Evolutionary conservation across 805 yeast genomes (phyloP), one percentile per base, ranked within the genome.

Genomic region (Wickerhamiella kazuoi): DNA sequence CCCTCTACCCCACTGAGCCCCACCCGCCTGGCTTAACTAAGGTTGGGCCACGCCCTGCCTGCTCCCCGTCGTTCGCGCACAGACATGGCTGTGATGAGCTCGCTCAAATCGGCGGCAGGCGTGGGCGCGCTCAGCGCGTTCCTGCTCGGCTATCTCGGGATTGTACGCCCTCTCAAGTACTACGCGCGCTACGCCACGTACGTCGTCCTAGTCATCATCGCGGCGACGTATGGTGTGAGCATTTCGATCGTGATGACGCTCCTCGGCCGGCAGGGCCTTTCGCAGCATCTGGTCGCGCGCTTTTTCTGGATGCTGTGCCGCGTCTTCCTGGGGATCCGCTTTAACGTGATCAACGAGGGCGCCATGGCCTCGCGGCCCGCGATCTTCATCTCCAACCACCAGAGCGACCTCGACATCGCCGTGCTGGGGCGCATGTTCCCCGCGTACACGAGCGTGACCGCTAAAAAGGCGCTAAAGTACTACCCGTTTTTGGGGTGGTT

Each of bases 401-500:
- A 87, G 63, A 73, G 90, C 24, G 83, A 82, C 24, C 60, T 90
- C 46, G 98, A 90, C 56, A 73, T 90, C 42, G 65, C 79, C 37
- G 60, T 86, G 43, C 64, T 90, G 46, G 97, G 94, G 21, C 72
- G 71, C 47, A 59, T 82, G 32, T 90, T 90, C 66, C 94, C 94
- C 38, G 73, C 74, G 36, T 82, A 81, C 37, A 83, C 86, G 63
- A 76, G 86, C 6, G 94, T 90, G 35, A 90, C 97, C 1, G 90
- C 96, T 28, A 90, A 90, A 60, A 75, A 73, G 56, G 77, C 81
- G 4, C 68, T 90, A 51, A 74, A 80, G 51, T 82, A 72, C 54
- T 64, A 83, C 38, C 99, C 99, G 15, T 70, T 90, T 50, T 65
- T 90, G 49, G 99, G 99, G 13, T 87, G 96, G 97, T 90, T 86